Evolutionary conservation across 2,329 filamentous ascomycete genomes (phyloP).

Genomic region (Leptosphaerulina australis): DNA sequence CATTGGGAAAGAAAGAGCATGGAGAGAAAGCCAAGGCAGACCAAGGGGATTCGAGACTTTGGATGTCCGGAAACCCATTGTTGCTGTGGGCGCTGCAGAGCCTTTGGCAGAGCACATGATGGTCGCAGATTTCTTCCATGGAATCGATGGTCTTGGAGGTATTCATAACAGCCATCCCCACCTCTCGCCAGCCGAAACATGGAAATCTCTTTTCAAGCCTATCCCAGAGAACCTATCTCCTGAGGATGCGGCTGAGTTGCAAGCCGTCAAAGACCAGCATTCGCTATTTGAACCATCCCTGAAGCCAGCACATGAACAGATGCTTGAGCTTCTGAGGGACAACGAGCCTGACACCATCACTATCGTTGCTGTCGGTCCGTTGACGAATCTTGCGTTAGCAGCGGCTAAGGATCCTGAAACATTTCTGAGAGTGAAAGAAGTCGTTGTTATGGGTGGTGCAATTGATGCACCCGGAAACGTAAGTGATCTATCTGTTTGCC

Average conservation of each 20-base stretch:
- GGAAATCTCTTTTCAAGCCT: conserved; percentile 54
- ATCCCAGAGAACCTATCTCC: conserved; percentile 38
- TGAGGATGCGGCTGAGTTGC: conserved; percentile 44
- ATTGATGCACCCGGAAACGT: conserved; percentile 79
- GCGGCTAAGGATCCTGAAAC: conserved; percentile 87
- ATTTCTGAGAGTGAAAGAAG: conserved; percentile 85
- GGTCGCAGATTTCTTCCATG: conserved; percentile 73
- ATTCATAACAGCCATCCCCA: conserved; percentile 58
- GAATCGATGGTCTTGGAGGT: conserved; percentile 56
- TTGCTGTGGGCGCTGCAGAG: conserved; percentile 85
- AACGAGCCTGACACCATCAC: conserved; percentile 84
- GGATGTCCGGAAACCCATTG: conserved; percentile 74
- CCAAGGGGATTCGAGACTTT: conserved; percentile 75
- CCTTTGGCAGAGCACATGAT: conserved; percentile 83
- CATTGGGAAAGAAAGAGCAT: conserved; percentile 84
- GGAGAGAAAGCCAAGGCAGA: conserved; percentile 73
- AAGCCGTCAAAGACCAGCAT: conserved; percentile 48
- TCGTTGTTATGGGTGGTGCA: conserved; percentile 94
- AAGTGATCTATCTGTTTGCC: conserved; percentile 23
- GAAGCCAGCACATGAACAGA: conserved; percentile 78
- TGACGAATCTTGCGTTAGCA: conserved; percentile 92
- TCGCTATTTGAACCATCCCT: conserved; percentile 76
- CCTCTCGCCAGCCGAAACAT: conserved; percentile 55
- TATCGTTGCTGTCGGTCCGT: conserved; percentile 86
- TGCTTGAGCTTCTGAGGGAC: conserved; percentile 81